Evolutionary conservation across 768 basidiomycete genomes (phyloP).

Genomic region (Thelephora ganbajun): DNA sequence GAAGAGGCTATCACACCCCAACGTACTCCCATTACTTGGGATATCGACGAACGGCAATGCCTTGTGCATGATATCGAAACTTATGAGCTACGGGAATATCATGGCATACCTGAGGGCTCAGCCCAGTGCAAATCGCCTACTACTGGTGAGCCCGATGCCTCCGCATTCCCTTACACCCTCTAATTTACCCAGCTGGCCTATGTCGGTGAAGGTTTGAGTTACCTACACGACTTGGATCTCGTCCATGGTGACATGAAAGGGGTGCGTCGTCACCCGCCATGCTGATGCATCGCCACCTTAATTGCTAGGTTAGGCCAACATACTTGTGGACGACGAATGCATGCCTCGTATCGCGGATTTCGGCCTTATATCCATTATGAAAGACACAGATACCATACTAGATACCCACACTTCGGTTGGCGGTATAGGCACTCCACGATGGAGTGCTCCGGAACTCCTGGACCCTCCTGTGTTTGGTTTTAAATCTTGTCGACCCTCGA

Average conservation of each 20-base stretch:
- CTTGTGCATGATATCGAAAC: neutral
- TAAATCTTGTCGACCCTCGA: neutral
- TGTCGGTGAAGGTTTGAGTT: neutral
- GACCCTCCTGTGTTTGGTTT: neutral
- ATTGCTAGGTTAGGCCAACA: neutral
- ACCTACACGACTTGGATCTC: neutral
- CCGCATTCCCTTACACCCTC: neutral
- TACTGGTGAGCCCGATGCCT: neutral
- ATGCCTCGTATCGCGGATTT: neutral
- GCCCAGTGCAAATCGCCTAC: neutral
- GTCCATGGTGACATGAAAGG: slow-evolving; percentile 1
- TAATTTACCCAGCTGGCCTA: neutral
- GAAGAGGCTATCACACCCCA: slow-evolving; percentile 3
- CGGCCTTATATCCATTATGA: neutral
- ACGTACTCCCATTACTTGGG: slow-evolving; percentile 1
- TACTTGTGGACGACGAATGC: neutral
- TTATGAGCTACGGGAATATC: slow-evolving; percentile 1
- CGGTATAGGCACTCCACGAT: neutral
- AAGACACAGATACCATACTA: neutral
- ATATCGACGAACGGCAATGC: neutral
- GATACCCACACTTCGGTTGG: neutral
- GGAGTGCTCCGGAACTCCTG: neutral
- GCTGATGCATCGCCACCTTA: neutral
- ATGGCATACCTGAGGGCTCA: neutral
- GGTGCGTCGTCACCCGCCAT: neutral